Conservation (phyloP, 2,329 filamentous ascomycete genomes). For the Ceratocystis huliohia region DNA sequence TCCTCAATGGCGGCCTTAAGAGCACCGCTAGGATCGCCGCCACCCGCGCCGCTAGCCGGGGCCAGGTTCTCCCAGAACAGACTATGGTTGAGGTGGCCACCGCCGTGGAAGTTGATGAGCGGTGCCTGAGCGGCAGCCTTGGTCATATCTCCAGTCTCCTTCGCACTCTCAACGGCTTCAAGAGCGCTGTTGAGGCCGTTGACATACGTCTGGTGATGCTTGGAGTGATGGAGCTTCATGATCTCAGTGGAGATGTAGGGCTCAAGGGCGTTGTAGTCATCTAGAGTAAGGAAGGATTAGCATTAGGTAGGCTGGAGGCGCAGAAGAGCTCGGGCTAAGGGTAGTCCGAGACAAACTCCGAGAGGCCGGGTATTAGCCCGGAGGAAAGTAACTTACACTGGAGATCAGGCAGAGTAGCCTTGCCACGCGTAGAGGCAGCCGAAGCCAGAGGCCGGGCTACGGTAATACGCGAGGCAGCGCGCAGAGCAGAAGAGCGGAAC, state of each 20-base stretch:
- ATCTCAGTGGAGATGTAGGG: conserved; percentile 72
- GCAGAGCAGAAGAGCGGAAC: conserved; percentile 55
- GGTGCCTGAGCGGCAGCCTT: conserved; percentile 40
- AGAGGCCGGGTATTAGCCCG: not conserved
- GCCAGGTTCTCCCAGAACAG: conserved; percentile 77
- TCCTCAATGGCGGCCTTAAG: conserved; percentile 52
- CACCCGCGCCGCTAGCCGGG: conserved; percentile 48
- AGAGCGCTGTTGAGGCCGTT: conserved; percentile 72
- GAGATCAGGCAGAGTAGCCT: conserved; percentile 91
- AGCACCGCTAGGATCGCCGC: conserved; percentile 47
- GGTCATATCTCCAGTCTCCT: conserved; percentile 46
- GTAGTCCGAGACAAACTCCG: not conserved
- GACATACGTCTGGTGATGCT: conserved; percentile 90
- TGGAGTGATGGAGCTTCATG: conserved; percentile 92
- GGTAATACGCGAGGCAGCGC: conserved; percentile 57
- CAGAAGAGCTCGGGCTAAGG: not conserved
- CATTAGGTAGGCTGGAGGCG: not conserved
- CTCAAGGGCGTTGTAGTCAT: conserved; percentile 95
- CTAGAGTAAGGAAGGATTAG: conserved; percentile 34
- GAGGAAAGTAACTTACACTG: conserved; percentile 32
- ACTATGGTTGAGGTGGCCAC: conserved; percentile 75
- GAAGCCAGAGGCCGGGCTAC: conserved; percentile 53
- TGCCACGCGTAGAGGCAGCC: conserved; percentile 68
- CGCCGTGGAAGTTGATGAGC: conserved; percentile 65
- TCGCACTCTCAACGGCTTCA: conserved; percentile 55